phyloP scores from a whole-genome alignment of 78 protist species.

The Diacronema lutheri region DNA sequence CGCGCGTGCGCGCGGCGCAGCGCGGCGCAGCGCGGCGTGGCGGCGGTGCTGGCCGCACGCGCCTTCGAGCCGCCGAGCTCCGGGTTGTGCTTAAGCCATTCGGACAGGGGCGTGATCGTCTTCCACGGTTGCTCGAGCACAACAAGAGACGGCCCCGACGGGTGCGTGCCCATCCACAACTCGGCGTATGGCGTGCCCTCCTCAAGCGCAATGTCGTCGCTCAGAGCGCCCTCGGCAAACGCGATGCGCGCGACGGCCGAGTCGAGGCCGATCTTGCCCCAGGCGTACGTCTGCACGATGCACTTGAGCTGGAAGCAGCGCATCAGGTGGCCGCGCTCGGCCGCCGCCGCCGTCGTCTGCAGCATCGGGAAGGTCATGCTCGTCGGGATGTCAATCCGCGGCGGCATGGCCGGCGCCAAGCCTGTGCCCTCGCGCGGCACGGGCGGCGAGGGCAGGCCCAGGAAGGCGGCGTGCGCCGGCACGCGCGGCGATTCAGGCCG shows the following conservation, averaged over 20 bases:
- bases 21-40: not conserved
- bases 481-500: not conserved
- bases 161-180: constrained; percentile 98
- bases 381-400: no score
- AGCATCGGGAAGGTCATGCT: no score
- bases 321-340: not conserved
- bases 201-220: not conserved
- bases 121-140: not conserved
- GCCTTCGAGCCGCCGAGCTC: no score
- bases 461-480: not conserved
- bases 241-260: constrained; percentile 16
- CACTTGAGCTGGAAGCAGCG: constrained; percentile 4
- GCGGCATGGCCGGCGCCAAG: no score
- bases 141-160: constrained; percentile 63
- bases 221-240: no score
- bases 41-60: not conserved
- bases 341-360: not conserved
- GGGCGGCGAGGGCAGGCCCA: not conserved
- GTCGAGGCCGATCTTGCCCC: constrained; percentile 32
- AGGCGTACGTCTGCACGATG: constrained; percentile 24
- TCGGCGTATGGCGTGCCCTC: constrained; percentile 80
- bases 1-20: not conserved
- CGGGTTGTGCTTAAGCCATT: constrained; percentile 8
- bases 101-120: not conserved
- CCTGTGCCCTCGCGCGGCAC: no score